Base-by-base conservation (phyloP, 768 basidiomycete species). In the Kwoniella sp. region DNA sequence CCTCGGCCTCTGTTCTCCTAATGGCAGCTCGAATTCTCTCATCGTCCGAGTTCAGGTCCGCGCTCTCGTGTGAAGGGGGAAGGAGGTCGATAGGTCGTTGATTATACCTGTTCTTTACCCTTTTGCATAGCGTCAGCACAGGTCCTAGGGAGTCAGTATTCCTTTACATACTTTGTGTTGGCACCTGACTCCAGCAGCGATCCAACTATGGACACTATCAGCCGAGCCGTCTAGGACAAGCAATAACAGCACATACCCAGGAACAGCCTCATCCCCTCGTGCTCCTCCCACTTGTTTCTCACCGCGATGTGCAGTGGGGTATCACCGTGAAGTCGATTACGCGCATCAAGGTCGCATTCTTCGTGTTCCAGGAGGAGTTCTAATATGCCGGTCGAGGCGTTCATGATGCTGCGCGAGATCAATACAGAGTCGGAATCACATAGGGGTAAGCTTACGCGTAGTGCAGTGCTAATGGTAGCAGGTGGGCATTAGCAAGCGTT, bases 261-360 rank as follows among this genome's bases (percentile, higher is more conserved):
- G 40, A 77, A 74, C 41, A 73, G 66, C 39, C 86, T 74, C 19
- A 83, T 69, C 25, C 82, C 84, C 1, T 69, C 71, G 55, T 85
- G 78, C 28, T 81, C 76, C 37, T 70, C 68, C 68, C 68, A 86
- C 71, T 56, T 75, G 7, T 85, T 73, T 53, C 71, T 63, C 15
- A 75, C 66, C 7, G 87, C 88, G 22, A 88, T 79, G 70, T 89
- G 88, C 14, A 91, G 77, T 3, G 89, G 89, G 0, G 89, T 90
- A 6, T 83, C 82, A 8, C 79, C 79, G 41, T 84, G 83, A 25
- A 85, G 66, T 17, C 79, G 78, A 73, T 89, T 89, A 63, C 81
- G 77, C 15, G 83, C 82, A 69, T 91, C 88, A 44, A 89, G 87
- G 65, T 89, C 88, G 75, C 87, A 89, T 3, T 79, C 80, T 10